phyloP scores from a whole-genome alignment of 108 stramenopile species.

The Seminavis robusta region DNA sequence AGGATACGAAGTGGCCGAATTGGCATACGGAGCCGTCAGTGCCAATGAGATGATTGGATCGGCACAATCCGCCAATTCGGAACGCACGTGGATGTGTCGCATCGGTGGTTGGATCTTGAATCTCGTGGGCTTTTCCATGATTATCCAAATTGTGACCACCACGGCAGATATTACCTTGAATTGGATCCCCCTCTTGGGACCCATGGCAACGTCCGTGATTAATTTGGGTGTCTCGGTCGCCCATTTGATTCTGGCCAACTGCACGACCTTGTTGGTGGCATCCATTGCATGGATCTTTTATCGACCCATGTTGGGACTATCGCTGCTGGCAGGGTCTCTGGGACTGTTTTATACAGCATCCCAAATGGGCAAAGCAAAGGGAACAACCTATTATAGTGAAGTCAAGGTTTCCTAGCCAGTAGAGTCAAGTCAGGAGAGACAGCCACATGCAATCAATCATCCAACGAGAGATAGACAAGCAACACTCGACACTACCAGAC shows the following conservation, averaged over 20 bases:
- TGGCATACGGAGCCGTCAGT: background rate
- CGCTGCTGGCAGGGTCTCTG: background rate
- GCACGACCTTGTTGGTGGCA: background rate
- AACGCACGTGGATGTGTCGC: background rate
- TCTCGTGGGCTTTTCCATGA: constrained; percentile 4
- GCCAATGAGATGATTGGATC: background rate
- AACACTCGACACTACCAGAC: too few species aligned
- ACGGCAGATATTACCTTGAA: constrained; percentile 5
- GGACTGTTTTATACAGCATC: constrained; percentile 10
- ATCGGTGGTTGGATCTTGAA: background rate
- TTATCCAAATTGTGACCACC: constrained; percentile 3
- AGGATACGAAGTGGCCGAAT: background rate
- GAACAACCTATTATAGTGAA: too few species aligned
- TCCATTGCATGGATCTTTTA: constrained; percentile 6
- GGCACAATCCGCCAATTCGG: constrained; percentile 1
- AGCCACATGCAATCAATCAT: too few species aligned
- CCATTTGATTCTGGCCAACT: background rate
- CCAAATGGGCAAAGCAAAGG: too few species aligned
- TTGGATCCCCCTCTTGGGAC: constrained; percentile 4
- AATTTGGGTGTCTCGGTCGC: constrained; percentile 4
- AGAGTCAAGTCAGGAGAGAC: too few species aligned
- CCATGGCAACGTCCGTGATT: constrained; percentile 5
- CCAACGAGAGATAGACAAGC: too few species aligned
- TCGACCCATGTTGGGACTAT: background rate
- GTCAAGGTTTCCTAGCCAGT: too few species aligned